Evolutionary conservation across 2,329 filamentous ascomycete genomes (phyloP).

Genomic region (Aureobasidium vineae): DNA sequence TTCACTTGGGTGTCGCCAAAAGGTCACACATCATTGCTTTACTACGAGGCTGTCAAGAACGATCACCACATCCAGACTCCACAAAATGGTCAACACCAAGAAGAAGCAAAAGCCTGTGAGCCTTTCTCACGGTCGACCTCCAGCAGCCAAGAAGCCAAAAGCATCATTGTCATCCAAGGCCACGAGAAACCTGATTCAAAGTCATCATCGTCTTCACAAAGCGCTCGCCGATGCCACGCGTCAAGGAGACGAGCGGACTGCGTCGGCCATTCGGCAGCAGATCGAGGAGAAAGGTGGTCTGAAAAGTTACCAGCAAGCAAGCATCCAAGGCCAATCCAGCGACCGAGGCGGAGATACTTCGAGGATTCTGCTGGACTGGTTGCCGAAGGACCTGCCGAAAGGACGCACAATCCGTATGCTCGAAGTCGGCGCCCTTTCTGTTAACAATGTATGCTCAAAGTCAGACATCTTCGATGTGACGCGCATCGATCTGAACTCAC

Average conservation of each 20-base stretch:
- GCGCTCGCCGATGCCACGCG: constrained; percentile 52
- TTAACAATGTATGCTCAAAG: constrained; percentile 76
- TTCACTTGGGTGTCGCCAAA: not conserved
- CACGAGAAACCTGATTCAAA: constrained; percentile 58
- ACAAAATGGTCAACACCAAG: constrained; percentile 23
- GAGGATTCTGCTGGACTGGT: constrained; percentile 59
- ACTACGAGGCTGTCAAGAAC: not conserved
- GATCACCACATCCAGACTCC: not conserved
- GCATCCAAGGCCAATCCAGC: constrained; percentile 60
- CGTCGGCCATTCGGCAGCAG: constrained; percentile 47
- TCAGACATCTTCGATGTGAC: constrained; percentile 69
- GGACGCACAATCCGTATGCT: constrained; percentile 61
- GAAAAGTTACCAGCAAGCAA: constrained; percentile 60
- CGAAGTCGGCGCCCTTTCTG: constrained; percentile 85
- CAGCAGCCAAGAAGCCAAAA: constrained; percentile 40
- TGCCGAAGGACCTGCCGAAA: constrained; percentile 37
- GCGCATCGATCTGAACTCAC: constrained; percentile 88
- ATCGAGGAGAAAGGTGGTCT: constrained; percentile 60
- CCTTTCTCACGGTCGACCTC: constrained; percentile 50
- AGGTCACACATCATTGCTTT: not conserved
- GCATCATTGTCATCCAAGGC: constrained; percentile 55
- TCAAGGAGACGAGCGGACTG: constrained; percentile 42
- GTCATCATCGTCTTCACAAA: constrained; percentile 61
- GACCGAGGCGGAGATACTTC: constrained; percentile 64
- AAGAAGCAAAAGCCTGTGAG: constrained; percentile 39